Conservation (phyloP, 2,329 filamentous ascomycete species). For the Pyricularia sp. region DNA sequence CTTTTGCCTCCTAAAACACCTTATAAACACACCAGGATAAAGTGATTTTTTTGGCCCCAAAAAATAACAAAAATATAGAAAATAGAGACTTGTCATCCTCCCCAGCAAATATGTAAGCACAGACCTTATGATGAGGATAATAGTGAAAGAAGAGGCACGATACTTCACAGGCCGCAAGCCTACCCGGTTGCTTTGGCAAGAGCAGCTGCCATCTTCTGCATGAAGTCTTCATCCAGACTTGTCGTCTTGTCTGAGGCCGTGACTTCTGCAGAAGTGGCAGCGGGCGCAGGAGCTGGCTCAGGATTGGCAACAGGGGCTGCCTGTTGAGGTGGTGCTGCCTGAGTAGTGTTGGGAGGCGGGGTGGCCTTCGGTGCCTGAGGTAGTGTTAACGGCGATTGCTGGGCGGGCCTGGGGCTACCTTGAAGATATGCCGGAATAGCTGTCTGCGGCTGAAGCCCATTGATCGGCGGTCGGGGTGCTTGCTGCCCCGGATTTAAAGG, state of each 20-base stretch:
- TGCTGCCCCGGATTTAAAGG: background rate
- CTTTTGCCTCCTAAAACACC: background rate
- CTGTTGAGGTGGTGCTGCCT: background rate
- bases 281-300: background rate
- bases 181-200: background rate
- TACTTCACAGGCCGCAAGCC: background rate
- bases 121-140: background rate
- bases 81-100: background rate
- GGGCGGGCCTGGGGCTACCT: background rate
- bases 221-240: background rate
- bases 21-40: background rate
- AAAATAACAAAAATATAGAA: background rate
- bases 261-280: background rate
- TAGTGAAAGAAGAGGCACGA: background rate
- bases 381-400: background rate
- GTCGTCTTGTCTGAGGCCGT: background rate
- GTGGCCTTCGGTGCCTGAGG: background rate
- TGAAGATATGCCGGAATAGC: conserved; percentile 1
- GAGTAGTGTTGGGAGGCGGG: background rate
- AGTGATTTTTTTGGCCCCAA: background rate
- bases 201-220: background rate
- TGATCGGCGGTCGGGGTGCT: background rate
- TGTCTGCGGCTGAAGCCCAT: background rate
- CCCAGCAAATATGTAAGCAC: background rate
- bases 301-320: background rate